Evolutionary conservation across 148 eudicot species (phyloP).

Genomic region (Arbutus unedo): DNA sequence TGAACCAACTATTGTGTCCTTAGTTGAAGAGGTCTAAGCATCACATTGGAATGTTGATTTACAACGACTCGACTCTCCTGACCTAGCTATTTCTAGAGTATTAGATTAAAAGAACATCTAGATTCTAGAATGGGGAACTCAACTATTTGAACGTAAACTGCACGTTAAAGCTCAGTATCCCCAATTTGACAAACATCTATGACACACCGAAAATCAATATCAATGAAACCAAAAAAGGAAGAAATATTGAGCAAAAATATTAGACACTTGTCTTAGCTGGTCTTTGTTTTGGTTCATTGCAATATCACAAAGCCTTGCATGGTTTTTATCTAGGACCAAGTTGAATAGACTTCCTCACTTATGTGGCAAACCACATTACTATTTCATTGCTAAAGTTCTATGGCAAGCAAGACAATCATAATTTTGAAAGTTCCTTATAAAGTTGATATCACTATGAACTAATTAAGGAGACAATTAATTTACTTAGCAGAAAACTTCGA

Average conservation of each 20-base stretch:
- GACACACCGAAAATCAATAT: neutral
- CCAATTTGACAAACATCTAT: neutral
- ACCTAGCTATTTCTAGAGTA: neutral
- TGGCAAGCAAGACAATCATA: neutral
- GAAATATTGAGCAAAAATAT: neutral
- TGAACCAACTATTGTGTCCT: neutral
- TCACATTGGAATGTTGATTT: neutral
- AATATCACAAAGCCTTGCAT: neutral
- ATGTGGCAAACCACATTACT: neutral
- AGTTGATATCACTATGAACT: neutral
- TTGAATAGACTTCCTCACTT: neutral
- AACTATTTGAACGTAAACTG: neutral
- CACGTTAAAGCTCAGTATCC: neutral
- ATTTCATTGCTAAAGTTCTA: neutral
- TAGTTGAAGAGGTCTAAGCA: neutral
- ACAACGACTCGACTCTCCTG: neutral
- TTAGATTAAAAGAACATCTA: neutral
- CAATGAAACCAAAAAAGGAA: conserved; percentile 1
- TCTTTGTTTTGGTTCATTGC: neutral
- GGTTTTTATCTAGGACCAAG: neutral
- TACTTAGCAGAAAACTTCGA: neutral
- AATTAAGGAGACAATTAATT: neutral
- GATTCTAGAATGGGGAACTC: neutral
- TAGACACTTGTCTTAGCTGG: neutral
- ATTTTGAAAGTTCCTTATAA: neutral